Base-by-base conservation (phyloP, 2,329 filamentous ascomycete genomes). In the Tolypocladium tundrense region DNA sequence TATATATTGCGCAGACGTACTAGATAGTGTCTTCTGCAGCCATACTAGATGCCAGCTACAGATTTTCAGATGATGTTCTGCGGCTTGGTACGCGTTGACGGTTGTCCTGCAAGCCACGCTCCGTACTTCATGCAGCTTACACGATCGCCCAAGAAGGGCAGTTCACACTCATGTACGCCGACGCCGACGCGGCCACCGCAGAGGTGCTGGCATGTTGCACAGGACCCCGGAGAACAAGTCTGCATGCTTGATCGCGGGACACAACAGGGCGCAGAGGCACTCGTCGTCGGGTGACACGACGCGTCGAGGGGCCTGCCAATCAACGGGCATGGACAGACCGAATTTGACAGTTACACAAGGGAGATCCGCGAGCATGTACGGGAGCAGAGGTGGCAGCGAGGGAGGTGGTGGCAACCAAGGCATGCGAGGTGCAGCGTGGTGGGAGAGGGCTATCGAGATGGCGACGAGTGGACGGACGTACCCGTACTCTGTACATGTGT, bases 271-370 rank as follows among this genome's bases (percentile, higher is more conserved):
- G 33, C 45, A 45, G 42, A 41, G 37, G 53, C 33, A 41, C 10
- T 52, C 21, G 37, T n/a, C 31, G 35, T 53, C 40, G 57, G 39
- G 35, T 51, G 37, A 55, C 56, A 33, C 37, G n/a, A 59, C 33
- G 19, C 45, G 11, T 19, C 21, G 40, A 16, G 33, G 24, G 40
- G 37, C 43, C 10, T 42, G 37, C 67, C 66, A 68, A 69, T 68
- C 60, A 67, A 59, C 19, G 53, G 52, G 57, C 62, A 57, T 61
- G 45, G 55, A 43, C 60, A 65, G 63, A 69, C 68, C 68, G 67
- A 62, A 62, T 60, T 63, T 63, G 60, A 57, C 61, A 53, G 40
- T 24, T 21, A 33, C 58, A 53, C 57, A 48, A 24, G 33, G 39
- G 31, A 52, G 35, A 41, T 54, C 35, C 31, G 37, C 13, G 21